Percentiles rank a stretch among this genome's conserved stretches.
phyloP scores from a whole-genome alignment of 768 basidiomycete genomes.

The Lactifluus volemus region DNA sequence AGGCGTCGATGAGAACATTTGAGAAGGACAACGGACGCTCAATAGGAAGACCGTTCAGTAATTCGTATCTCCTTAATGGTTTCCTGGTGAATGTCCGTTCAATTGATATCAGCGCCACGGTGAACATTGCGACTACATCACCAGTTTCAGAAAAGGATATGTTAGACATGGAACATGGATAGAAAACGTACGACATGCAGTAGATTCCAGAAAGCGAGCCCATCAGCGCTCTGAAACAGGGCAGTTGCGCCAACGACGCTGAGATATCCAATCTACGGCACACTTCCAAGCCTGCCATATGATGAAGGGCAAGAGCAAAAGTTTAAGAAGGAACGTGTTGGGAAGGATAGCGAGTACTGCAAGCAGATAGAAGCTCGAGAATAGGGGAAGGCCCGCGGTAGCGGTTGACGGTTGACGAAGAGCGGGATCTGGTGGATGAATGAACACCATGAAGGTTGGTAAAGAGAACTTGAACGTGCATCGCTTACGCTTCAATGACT shows the following conservation, averaged over 20 bases:
- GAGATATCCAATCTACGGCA: background rate
- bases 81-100: background rate
- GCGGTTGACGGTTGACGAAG: background rate
- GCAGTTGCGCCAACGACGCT: background rate
- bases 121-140: background rate
- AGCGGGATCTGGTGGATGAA: background rate
- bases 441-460: background rate
- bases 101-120: background rate
- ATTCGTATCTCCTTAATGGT: background rate
- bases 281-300: background rate
- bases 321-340: background rate
- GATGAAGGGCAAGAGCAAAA: background rate
- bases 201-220: background rate
- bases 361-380: background rate
- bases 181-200: background rate
- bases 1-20: background rate
- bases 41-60: background rate
- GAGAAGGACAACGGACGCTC: background rate
- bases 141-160: background rate
- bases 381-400: background rate
- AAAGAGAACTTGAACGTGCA: too few relatives aligned
- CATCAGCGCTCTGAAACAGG: background rate
- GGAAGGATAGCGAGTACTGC: background rate
- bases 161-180: background rate
- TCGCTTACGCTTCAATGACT: too few relatives aligned